Conservation (phyloP, 1,284 basidiomycete species). For the Volvariella volvacea region DNA sequence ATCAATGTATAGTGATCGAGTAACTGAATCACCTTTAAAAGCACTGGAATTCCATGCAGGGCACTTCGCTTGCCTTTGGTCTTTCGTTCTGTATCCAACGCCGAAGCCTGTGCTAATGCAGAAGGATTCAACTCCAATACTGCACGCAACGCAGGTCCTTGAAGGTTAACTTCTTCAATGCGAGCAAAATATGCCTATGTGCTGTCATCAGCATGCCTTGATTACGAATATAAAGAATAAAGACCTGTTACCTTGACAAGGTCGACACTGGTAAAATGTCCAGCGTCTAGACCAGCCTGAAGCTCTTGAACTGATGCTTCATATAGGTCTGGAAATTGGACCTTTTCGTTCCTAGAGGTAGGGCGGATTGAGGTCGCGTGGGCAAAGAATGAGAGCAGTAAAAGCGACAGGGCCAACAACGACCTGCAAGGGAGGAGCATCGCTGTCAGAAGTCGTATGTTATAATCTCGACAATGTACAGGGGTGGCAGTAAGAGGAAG, state of each 20-base stretch:
- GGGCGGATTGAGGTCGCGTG: neutral
- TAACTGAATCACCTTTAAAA: conserved; percentile 55
- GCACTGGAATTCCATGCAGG: conserved; percentile 65
- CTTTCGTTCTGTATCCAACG: conserved; percentile 48
- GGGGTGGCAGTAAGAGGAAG: no score
- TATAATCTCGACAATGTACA: no score
- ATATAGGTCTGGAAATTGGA: conserved; percentile 48
- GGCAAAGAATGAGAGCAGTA: neutral
- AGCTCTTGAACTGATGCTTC: conserved; percentile 56
- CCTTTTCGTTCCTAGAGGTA: neutral
- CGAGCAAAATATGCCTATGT: conserved; percentile 61
- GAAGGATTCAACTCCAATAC: conserved; percentile 59
- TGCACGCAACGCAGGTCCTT: conserved; percentile 53
- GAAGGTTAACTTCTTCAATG: conserved; percentile 65
- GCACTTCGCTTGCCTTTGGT: conserved; percentile 39
- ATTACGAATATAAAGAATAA: neutral
- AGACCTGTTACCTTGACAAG: conserved; percentile 43
- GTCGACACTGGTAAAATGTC: conserved; percentile 56
- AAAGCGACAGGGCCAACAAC: no score
- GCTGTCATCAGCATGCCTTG: neutral
- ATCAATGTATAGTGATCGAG: neutral
- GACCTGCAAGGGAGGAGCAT: no score
- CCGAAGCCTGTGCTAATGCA: conserved; percentile 47
- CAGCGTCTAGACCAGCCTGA: conserved; percentile 42
- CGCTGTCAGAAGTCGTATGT: no score